Evolutionary conservation across 495 filamentous ascomycete genomes (phyloP).

Genomic region (Massariosphaeria phaeospora): DNA sequence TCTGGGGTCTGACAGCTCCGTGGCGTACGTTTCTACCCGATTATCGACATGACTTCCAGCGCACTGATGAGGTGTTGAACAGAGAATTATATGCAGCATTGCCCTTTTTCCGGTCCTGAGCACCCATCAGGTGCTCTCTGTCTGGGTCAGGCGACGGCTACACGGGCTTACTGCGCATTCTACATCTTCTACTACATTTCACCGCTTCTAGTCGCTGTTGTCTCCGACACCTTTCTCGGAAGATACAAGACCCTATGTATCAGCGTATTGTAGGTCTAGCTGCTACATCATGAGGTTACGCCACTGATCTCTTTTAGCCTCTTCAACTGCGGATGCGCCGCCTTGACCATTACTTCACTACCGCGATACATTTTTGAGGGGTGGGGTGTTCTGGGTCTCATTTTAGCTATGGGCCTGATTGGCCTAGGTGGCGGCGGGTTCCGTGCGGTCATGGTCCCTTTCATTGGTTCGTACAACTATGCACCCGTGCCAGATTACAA

Average conservation of each 20-base stretch:
- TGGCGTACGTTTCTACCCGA: constrained; percentile 14
- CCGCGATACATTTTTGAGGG: not conserved
- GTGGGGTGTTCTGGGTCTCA: constrained; percentile 11
- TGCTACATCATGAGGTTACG: not conserved
- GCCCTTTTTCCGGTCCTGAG: not conserved
- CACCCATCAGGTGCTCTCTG: not conserved
- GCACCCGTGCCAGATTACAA: not conserved
- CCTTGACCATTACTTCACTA: not conserved
- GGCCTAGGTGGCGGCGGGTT: constrained; percentile 25
- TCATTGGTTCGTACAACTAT: constrained; percentile 5
- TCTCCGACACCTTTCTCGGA: constrained; percentile 17
- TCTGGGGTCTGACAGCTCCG: constrained; percentile 22
- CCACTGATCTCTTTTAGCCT: constrained; percentile 6
- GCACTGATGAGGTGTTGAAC: not conserved
- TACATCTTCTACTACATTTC: constrained; percentile 24
- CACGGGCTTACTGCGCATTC: constrained; percentile 17
- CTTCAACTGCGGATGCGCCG: constrained; percentile 3
- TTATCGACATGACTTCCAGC: not conserved
- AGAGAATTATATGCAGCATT: constrained; percentile 23
- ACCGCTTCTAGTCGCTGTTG: constrained; percentile 8
- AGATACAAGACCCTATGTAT: constrained; percentile 9
- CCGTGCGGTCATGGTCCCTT: constrained; percentile 6
- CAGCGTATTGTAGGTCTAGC: constrained; percentile 5
- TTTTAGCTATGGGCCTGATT: constrained; percentile 9
- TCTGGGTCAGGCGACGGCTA: constrained; percentile 17